These are phyloP conservation scores for Celoporthe dispersa DNA, from an alignment of 2,329 filamentous ascomycete species.

Conservation along the genomic window DNA sequence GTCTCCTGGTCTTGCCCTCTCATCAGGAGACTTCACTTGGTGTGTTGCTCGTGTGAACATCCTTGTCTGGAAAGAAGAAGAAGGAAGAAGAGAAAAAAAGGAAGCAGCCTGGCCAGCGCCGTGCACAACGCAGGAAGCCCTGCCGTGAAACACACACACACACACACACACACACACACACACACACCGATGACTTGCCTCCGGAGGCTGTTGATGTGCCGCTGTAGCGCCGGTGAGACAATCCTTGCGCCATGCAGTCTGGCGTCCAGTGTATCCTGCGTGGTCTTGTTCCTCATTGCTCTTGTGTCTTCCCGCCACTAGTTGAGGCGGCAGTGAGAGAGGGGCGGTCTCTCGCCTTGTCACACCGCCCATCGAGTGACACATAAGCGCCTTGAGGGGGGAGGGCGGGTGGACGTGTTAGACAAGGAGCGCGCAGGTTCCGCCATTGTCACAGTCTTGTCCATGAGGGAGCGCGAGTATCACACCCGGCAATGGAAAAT, in stretches of 20 bases:
- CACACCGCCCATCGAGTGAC: not conserved
- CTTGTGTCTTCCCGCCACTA: not conserved
- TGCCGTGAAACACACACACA: not conserved
- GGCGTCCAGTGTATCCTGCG: not conserved
- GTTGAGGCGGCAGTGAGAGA: not conserved
- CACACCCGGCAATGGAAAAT: not conserved
- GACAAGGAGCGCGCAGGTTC: not conserved
- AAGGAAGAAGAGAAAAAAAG: not conserved
- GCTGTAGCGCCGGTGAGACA: not conserved
- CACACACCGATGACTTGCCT: not conserved
- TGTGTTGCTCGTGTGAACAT: not conserved
- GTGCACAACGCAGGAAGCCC: not conserved
- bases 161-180: not conserved
- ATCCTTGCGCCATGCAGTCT: not conserved
- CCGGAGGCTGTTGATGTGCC: not conserved
- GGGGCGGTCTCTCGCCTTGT: not conserved
- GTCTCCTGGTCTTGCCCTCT: not conserved
- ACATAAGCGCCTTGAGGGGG: not conserved
- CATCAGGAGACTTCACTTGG: not conserved
- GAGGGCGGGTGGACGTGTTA: not conserved
- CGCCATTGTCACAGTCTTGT: not conserved
- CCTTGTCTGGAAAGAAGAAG: not conserved
- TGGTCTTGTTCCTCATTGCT: not conserved
- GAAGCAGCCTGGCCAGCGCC: not conserved
- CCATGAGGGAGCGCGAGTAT: not conserved